Percentiles rank a stretch among this genome's conserved stretches.
Evolutionary conservation across 257 asterid genomes (phyloP).

Genomic region (Lycium ferocissimum): DNA sequence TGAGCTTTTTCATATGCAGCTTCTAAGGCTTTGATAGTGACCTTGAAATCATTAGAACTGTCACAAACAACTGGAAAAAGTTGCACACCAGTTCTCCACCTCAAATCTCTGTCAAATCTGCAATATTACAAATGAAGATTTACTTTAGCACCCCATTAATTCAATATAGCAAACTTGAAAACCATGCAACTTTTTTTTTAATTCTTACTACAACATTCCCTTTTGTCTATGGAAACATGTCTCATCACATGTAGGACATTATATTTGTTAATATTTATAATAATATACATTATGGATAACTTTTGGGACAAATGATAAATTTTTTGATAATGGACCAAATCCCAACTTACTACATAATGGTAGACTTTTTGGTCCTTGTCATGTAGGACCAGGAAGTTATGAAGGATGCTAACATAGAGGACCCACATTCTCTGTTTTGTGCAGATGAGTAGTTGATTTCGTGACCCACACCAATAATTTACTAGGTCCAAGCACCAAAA

Average conservation of each 20-base stretch:
- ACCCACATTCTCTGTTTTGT: conserved; percentile 22
- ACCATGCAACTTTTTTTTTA: neutral
- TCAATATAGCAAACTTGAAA: conserved; percentile 1
- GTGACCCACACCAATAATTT: conserved; percentile 43
- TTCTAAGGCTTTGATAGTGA: conserved; percentile 64
- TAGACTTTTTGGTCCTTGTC: neutral
- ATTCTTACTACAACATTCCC: neutral
- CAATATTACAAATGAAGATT: conserved; percentile 12
- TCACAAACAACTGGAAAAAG: conserved; percentile 72
- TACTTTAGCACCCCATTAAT: neutral
- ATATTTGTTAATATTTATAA: neutral
- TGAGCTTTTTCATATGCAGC: conserved; percentile 64
- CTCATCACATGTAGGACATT: neutral
- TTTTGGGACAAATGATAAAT: neutral
- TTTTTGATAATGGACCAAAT: neutral
- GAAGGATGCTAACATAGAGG: neutral
- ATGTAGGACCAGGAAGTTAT: neutral
- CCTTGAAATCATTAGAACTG: conserved; percentile 65
- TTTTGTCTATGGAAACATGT: neutral
- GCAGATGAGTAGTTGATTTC: conserved; percentile 24
- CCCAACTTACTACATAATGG: neutral
- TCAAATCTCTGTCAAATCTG: conserved; percentile 83
- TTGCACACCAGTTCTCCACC: conserved; percentile 76
- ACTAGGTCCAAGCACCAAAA: conserved; percentile 5
- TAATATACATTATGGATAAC: neutral